Evolutionary conservation across 768 basidiomycete species (phyloP), one percentile per base, ranked within the genome.

Genomic region (Terana coerulea): DNA sequence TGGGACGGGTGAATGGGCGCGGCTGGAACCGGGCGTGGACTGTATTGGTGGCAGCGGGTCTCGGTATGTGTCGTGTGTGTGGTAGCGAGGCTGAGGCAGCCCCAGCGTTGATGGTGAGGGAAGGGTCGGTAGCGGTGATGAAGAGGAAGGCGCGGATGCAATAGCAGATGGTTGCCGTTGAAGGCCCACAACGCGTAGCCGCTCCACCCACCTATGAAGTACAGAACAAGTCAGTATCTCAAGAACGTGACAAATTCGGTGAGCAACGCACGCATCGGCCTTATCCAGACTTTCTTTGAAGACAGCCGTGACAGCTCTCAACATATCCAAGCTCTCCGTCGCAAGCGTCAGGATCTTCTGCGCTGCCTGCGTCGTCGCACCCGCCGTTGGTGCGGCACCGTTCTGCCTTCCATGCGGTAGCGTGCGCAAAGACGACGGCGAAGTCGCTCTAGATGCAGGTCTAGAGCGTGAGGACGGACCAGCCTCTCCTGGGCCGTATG

Each of bases 261-360:
- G 54, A 45, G n/a, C 34, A 7, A 79, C 84, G 37, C 66, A 91
- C 81, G 86, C 79, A 64, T 95, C 93, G 26, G 92, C 93, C 49
- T 86, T 75, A 64, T 94, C 91, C 66, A 95, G 72, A 55, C 84
- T 89, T 54, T 94, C 93, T 61, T 84, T 86, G 54, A 95, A 87
- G 21, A 95, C 90, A 3, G 80, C 77, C n/a, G 90, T 90, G 25
- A 94, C 90, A 25, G 88, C 83, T 25, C 85, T 75, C 76, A 95
- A 83, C 91, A 94, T 95, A 62, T 95, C 92, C 67, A 95, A 63
- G 62, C 91, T 93, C 72, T 95, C 94, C 12, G 87, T 88, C 11
- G 93, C 91, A 8, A 95, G 80, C 7, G 84, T 82, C 58, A 95
- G 65, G 17, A 95, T 84, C 45, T 87, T 73, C 64, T 90, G 86